Percentiles rank a stretch among this genome's conserved stretches.
Conservation (phyloP, 306 rosid species). For the Sphenostylis stenocarpa region DNA sequence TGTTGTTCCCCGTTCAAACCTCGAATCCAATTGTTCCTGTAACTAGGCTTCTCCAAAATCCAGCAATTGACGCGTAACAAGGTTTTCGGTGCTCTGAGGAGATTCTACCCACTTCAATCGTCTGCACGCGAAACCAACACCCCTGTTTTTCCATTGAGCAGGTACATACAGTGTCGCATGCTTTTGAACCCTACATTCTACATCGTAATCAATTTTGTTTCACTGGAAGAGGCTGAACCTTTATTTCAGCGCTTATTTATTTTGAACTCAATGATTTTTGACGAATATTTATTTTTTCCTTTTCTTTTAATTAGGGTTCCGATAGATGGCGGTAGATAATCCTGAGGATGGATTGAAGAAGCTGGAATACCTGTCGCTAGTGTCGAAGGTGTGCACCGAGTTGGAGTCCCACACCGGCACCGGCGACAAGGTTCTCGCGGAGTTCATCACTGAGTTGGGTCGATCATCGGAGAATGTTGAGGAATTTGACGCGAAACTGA, state of each 20-base stretch:
- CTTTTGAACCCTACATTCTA: not conserved
- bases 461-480: conserved; percentile 54
- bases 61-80: not conserved
- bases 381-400: conserved; percentile 77
- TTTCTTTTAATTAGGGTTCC: not conserved
- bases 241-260: not conserved
- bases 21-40: not conserved
- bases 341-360: conserved; percentile 58
- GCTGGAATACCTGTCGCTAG: conserved; percentile 73
- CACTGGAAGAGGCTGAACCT: not conserved
- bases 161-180: not conserved
- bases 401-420: conserved; percentile 74
- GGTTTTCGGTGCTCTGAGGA: not conserved
- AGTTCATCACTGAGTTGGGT: conserved; percentile 74
- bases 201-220: not conserved
- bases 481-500: conserved; percentile 61
- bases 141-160: not conserved
- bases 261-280: not conserved
- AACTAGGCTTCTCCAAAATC: not conserved
- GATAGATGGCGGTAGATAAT: conserved; percentile 43
- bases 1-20: not conserved
- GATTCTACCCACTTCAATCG: not conserved
- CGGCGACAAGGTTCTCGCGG: conserved; percentile 73
- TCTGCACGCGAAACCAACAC: not conserved
- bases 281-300: not conserved